phyloP scores from a whole-genome alignment of 768 basidiomycete genomes.

The Serendipita sp. region DNA sequence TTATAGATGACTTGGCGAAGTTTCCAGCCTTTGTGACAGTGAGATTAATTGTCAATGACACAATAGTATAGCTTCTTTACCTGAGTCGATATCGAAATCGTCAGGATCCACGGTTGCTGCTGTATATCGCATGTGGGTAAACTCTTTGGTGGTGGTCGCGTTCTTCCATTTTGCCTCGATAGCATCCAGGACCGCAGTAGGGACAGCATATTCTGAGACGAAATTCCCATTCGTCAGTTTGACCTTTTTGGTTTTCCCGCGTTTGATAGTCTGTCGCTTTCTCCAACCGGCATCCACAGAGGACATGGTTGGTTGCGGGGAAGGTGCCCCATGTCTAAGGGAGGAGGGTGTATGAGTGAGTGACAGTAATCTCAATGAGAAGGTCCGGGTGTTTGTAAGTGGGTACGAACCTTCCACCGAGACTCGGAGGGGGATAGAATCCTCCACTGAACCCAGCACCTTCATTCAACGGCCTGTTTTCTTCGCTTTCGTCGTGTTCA shows the following conservation, averaged over 20 bases:
- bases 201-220: constrained; percentile 78
- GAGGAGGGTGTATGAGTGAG: background rate
- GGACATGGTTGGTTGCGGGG: constrained; percentile 29
- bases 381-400: background rate
- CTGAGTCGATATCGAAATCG: constrained; percentile 61
- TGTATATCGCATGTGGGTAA: constrained; percentile 91
- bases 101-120: constrained; percentile 87
- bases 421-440: constrained; percentile 47
- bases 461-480: constrained; percentile 59
- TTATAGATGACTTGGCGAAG: constrained; percentile 72
- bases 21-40: background rate
- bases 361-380: background rate
- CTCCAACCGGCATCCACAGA: constrained; percentile 30
- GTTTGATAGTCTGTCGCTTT: constrained; percentile 79
- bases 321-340: constrained; percentile 49
- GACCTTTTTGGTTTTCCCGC: constrained; percentile 86
- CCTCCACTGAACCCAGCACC: constrained; percentile 39
- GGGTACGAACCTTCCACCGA: constrained; percentile 9
- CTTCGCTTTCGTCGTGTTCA: constrained; percentile 45
- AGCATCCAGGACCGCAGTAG: constrained; percentile 65
- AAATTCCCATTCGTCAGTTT: constrained; percentile 88
- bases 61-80: constrained; percentile 31
- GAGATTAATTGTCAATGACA: constrained; percentile 18
- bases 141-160: constrained; percentile 64
- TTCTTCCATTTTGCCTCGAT: constrained; percentile 59